Conservation (phyloP, 495 filamentous ascomycete species). For the Aspergillus nidulans region DNA sequence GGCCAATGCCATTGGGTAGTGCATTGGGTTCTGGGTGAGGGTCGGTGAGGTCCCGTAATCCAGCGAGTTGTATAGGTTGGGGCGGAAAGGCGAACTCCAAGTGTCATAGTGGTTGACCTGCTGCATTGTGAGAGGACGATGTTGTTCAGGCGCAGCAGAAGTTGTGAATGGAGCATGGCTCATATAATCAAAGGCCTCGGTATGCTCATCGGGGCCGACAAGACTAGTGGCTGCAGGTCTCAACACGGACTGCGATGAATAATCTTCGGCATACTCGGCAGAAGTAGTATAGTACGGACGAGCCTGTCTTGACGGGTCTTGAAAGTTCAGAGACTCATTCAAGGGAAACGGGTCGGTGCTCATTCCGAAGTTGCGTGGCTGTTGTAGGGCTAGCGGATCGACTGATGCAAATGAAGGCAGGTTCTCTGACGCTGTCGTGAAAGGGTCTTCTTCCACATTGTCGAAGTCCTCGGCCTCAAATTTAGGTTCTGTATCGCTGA, state of each 20-base stretch:
- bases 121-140: conserved; percentile 23
- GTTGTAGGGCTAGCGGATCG: conserved; percentile 20
- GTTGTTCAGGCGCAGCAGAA: conserved; percentile 17
- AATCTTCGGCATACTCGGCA: conserved; percentile 32
- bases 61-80: conserved; percentile 36
- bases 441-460: conserved; percentile 25
- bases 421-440: conserved; percentile 33
- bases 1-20: conserved; percentile 33
- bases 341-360: conserved; percentile 24
- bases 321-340: conserved; percentile 31
- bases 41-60: conserved; percentile 29
- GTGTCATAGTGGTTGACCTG: conserved; percentile 26
- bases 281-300: conserved; percentile 29
- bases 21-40: conserved; percentile 23
- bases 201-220: conserved; percentile 30
- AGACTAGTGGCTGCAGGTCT: conserved; percentile 28
- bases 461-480: conserved; percentile 19
- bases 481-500: conserved; percentile 25
- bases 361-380: conserved; percentile 18
- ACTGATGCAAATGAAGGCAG: conserved; percentile 27
- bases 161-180: conserved; percentile 23
- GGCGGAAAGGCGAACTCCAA: conserved; percentile 40
- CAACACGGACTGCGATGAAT: conserved; percentile 31
- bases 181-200: conserved; percentile 32
- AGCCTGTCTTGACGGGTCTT: conserved; percentile 27